Evolutionary conservation across 2,329 filamentous ascomycete species (phyloP), one percentile per base, ranked within the genome.

Genomic region (Rhynchosporium secalis): DNA sequence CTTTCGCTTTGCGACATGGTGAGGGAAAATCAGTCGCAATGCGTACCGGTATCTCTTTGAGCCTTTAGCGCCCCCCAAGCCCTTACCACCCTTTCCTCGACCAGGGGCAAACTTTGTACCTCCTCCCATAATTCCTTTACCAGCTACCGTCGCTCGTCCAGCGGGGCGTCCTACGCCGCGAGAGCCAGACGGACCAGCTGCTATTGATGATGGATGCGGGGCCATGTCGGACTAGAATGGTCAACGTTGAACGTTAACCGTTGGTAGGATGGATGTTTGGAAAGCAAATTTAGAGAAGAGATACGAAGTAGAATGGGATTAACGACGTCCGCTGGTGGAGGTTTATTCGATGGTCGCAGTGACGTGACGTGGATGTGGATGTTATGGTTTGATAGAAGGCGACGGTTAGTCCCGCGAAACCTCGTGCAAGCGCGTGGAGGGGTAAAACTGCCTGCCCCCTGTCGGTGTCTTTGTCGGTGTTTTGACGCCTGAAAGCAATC

Each of bases 81-180:
- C 65, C n/a, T 56, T 57, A 1, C 15, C n/a, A 0, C 64, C 65
- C n/a, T 66, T 67, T 3, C 67, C 68, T 28, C 62, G 47, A 1
- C 68, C 67, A 28, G 20, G 33, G 9, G 28, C 31, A 9, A 47
- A 58, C 29, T 45, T 38, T 1, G 58, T 5, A 33, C 31, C 41
- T 9, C 40, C 41, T 5, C 58, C 49, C 3, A 45, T 10, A 8
- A 65, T 6, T 0, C 60, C 62, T n/a, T 68, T 66, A 4, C 65
- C 65, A 1, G 33, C 60, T 1, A 69, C 8, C 2, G 57, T 49
- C 0, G 65, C 47, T 2, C 61, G 56, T 26, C 51, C 9, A 20
- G n/a, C 43, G 3, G 49, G 26, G 12, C 49, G 49, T 3, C 31
- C 49, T 9, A 33, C 36, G 3, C 49, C 49, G 43, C 59, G 9